Conservation (phyloP, 305 asterid genomes). For the Fraxinus ornus region DNA sequence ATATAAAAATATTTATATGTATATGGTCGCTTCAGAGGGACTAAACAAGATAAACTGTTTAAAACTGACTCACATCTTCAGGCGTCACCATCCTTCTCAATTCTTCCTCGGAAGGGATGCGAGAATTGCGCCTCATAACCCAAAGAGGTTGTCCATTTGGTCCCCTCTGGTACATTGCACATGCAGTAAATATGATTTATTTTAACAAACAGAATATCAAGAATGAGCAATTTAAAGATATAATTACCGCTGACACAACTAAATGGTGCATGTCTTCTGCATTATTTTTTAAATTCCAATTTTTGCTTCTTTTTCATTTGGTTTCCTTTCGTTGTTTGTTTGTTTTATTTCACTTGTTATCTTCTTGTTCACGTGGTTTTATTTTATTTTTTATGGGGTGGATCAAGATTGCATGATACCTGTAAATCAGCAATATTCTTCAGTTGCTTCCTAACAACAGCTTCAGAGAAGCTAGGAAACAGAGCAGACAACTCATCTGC, state of each 20-base stretch:
- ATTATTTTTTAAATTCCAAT: constrained; percentile 5
- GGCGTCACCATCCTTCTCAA: constrained; percentile 97
- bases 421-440: constrained; percentile 86
- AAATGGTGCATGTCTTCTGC: constrained; percentile 7
- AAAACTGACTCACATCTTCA: constrained; percentile 60
- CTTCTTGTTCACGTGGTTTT: neutral
- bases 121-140: constrained; percentile 68
- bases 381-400: neutral
- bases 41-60: neutral
- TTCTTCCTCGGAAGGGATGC: constrained; percentile 93
- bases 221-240: constrained; percentile 16
- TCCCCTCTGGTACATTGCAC: constrained; percentile 75
- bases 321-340: neutral
- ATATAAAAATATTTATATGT: constrained; percentile 10
- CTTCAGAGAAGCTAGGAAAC: constrained; percentile 81
- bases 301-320: neutral
- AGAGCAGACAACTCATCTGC: constrained; percentile 76
- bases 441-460: constrained; percentile 79
- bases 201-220: constrained; percentile 18
- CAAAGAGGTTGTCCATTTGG: constrained; percentile 70
- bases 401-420: constrained; percentile 40
- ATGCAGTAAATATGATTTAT: constrained; percentile 21
- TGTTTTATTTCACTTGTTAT: neutral
- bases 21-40: constrained; percentile 12
- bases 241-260: constrained; percentile 13